phyloP scores from a whole-genome alignment of 441 rosid genomes.

The Pelargonium myrrhifolium region DNA sequence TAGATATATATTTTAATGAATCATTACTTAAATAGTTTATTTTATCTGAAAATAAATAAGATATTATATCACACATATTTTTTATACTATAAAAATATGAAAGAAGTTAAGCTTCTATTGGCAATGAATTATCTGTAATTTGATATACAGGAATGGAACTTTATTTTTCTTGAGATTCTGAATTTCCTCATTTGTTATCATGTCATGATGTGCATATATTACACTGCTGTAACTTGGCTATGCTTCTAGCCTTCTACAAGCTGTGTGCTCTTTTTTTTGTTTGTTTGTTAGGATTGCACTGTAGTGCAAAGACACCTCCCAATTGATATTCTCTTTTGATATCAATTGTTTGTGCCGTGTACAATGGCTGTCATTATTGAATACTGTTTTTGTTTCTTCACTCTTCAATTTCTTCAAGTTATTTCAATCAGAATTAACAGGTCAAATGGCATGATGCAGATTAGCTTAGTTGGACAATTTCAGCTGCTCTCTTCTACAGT shows the following conservation, averaged over 20 bases:
- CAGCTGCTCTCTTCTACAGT: constrained; percentile 94
- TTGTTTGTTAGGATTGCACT: constrained; percentile 6
- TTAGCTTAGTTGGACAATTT: constrained; percentile 74
- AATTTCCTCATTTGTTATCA: neutral
- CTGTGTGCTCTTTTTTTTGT: too few relatives aligned
- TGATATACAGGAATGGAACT: neutral
- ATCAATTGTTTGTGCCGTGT: constrained; percentile 18
- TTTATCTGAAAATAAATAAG: neutral
- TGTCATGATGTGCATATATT: constrained; percentile 1
- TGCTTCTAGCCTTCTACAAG: too few relatives aligned
- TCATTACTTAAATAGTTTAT: too few relatives aligned
- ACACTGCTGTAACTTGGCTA: constrained; percentile 9
- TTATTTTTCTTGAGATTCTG: neutral
- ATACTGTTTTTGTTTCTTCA: too few relatives aligned
- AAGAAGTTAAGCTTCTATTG: neutral
- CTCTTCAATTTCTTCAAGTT: constrained; percentile 19
- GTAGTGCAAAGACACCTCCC: constrained; percentile 15
- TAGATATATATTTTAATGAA: neutral
- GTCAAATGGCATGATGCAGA: constrained; percentile 46
- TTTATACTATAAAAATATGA: neutral
- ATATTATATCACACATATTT: neutral
- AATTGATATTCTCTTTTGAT: constrained; percentile 10
- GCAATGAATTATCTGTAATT: neutral
- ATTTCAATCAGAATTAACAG: constrained; percentile 16
- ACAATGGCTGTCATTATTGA: constrained; percentile 12